Conservation (phyloP, 345 rosid species). For the Cardamine resedifolia region DNA sequence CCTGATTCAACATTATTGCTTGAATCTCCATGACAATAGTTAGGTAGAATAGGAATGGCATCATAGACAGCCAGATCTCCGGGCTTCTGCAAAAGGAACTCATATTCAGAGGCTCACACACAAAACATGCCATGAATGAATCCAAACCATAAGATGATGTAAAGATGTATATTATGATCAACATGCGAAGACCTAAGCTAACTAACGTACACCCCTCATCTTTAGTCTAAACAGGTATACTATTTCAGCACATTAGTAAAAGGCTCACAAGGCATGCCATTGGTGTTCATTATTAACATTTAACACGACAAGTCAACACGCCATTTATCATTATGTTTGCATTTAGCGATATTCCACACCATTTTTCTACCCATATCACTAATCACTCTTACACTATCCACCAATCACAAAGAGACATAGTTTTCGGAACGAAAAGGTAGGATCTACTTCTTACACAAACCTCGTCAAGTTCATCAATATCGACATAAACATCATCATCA, state of each 20-base stretch:
- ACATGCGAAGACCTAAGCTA: constrained; percentile 3
- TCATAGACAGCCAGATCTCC: constrained; percentile 44
- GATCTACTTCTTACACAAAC: constrained; percentile 36
- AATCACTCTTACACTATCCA: neutral
- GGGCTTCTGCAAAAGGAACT: constrained; percentile 45
- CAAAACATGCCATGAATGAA: neutral
- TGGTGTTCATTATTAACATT: neutral
- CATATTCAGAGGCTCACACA: neutral
- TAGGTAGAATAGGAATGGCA: constrained; percentile 42
- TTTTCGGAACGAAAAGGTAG: neutral
- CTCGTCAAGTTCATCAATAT: constrained; percentile 63
- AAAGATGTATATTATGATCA: neutral
- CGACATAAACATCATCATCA: constrained; percentile 55
- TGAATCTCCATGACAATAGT: constrained; percentile 57
- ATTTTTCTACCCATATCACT: neutral
- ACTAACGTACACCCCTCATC: neutral
- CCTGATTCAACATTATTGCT: constrained; percentile 52
- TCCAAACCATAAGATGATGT: neutral
- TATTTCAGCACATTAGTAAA: neutral
- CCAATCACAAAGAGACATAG: neutral
- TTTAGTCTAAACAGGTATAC: neutral
- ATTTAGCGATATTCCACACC: neutral
- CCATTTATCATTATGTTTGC: neutral
- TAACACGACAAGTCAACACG: neutral
- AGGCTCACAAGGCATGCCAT: neutral